Evolutionary conservation across 495 filamentous ascomycete species (phyloP).

Genomic region (Aspergillus cristatus): DNA sequence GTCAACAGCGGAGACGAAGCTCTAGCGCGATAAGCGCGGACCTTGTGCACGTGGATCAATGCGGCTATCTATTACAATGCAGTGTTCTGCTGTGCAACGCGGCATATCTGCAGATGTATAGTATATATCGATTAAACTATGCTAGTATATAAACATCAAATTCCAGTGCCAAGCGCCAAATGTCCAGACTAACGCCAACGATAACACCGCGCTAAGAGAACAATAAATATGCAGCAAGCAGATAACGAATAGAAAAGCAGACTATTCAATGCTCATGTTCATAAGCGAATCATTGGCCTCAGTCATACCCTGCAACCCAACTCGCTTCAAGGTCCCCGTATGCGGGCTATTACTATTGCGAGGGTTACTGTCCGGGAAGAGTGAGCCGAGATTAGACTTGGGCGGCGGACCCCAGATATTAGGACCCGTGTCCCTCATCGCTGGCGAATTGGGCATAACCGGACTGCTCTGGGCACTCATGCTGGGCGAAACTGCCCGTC

Average conservation of each 20-base stretch:
- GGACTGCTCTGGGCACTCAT: conserved; percentile 87
- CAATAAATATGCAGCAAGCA: too few species aligned
- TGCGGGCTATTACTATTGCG: conserved; percentile 25
- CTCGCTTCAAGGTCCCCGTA: conserved; percentile 48
- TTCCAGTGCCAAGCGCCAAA: too few species aligned
- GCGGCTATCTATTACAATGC: too few species aligned
- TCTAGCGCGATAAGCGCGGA: conserved; percentile 16
- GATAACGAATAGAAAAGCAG: background rate
- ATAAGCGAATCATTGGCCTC: conserved; percentile 94
- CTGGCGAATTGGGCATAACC: conserved; percentile 68
- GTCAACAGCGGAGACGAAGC: conserved; percentile 11
- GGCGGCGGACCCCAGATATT: conserved; percentile 60
- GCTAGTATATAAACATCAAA: too few species aligned
- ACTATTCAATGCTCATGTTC: conserved; percentile 88
- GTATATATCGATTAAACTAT: too few species aligned
- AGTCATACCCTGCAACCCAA: conserved; percentile 91
- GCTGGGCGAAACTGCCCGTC: conserved; percentile 85
- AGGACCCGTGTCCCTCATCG: conserved; percentile 56
- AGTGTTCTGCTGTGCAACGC: too few species aligned
- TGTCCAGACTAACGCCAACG: too few species aligned
- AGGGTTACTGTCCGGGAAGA: conserved; percentile 42
- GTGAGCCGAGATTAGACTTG: conserved; percentile 45
- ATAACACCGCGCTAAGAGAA: too few species aligned
- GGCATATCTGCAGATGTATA: too few species aligned
- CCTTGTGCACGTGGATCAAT: conserved; percentile 6